Conservation (phyloP, 2,329 filamentous ascomycete genomes). For the Elsinoe arachidis region DNA sequence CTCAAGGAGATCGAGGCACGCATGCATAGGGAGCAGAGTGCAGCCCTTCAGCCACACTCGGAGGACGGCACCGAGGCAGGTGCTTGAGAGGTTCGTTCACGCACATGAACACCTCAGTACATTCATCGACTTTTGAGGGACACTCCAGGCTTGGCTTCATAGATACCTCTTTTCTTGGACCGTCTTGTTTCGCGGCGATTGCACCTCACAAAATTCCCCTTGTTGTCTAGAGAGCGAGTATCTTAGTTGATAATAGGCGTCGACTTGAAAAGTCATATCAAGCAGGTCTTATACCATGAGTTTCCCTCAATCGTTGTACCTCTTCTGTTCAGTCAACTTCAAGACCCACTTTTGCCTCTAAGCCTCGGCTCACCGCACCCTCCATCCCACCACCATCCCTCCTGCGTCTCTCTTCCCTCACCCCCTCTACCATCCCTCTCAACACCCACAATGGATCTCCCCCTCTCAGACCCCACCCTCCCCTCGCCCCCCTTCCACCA, state of each 20-base stretch:
- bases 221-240: slow-evolving; percentile 12
- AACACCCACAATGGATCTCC: slow-evolving; percentile 11
- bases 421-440: neutral
- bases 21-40: slow-evolving; percentile 60
- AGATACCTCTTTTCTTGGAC: slow-evolving; percentile 8
- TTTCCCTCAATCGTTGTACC: neutral
- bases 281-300: neutral
- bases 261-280: slow-evolving; percentile 4
- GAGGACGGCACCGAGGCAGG: slow-evolving; percentile 18
- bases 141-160: neutral
- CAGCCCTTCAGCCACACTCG: slow-evolving; percentile 15
- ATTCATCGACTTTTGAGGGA: neutral
- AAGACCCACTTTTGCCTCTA: neutral
- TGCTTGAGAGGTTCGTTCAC: slow-evolving; percentile 14
- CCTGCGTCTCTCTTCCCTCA: neutral
- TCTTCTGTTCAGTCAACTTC: neutral
- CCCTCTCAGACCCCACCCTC: slow-evolving; percentile 13
- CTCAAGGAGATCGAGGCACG: slow-evolving; percentile 97
- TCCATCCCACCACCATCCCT: neutral
- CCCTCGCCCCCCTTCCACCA: slow-evolving; percentile 26
- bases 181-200: neutral
- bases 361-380: neutral
- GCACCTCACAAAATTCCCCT: slow-evolving; percentile 7
- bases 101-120: neutral
- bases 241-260: slow-evolving; percentile 13